Conservation (phyloP, 257 asterid species). For the Misopates orontium region DNA sequence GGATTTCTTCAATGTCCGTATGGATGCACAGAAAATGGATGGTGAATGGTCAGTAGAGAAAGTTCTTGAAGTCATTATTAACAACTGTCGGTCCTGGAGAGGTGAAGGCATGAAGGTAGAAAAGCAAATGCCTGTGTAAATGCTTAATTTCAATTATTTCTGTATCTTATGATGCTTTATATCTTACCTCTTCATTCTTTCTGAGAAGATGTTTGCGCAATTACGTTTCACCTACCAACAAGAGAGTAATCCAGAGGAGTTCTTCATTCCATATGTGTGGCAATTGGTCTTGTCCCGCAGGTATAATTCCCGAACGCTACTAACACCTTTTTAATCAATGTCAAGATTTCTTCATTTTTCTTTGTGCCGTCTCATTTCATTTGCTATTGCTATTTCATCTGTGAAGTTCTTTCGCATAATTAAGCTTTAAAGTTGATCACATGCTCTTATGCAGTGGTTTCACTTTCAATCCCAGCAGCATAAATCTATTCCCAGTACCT, state of each 20-base stretch:
- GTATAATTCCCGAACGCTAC: constrained; percentile 35
- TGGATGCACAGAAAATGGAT: constrained; percentile 71
- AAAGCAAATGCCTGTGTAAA: constrained; percentile 23
- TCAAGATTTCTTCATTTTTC: not conserved
- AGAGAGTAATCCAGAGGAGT: constrained; percentile 96
- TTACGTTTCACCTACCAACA: constrained; percentile 86
- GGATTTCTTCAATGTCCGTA: constrained; percentile 83
- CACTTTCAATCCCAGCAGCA: constrained; percentile 58
- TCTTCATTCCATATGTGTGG: constrained; percentile 94
- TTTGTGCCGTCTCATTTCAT: not conserved
- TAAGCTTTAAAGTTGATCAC: not conserved
- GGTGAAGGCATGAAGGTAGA: constrained; percentile 95
- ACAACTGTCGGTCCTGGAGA: constrained; percentile 88
- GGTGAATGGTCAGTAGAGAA: constrained; percentile 97
- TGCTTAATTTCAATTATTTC: constrained; percentile 2
- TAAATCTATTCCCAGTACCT: constrained; percentile 69
- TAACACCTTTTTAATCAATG: not conserved
- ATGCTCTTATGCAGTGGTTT: constrained; percentile 54
- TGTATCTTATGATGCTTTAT: constrained; percentile 5
- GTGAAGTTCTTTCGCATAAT: constrained; percentile 1
- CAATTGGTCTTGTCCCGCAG: constrained; percentile 74
- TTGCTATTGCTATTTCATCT: not conserved
- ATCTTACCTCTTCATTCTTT: constrained; percentile 24
- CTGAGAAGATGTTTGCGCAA: constrained; percentile 67
- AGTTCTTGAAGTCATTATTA: constrained; percentile 73